Evolutionary conservation across 1,284 basidiomycete species (phyloP).

Genomic region (Cryptococcus maquisensis): DNA sequence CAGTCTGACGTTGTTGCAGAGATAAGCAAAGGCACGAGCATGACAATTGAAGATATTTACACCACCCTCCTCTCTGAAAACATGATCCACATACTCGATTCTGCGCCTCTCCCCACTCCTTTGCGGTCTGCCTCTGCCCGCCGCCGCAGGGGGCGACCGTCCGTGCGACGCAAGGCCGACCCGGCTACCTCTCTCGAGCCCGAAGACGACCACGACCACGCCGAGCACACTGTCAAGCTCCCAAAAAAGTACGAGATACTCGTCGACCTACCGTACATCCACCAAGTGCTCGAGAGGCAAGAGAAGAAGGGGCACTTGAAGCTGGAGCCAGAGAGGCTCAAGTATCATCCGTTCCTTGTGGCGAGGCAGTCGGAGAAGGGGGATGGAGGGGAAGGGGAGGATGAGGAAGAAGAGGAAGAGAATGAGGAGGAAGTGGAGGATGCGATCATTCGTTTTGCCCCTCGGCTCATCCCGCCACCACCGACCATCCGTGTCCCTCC

Average conservation of each 20-base stretch:
- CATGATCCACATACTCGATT: constrained; percentile 61
- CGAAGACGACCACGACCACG: constrained; percentile 11
- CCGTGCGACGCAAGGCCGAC: constrained; percentile 4
- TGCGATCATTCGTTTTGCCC: background rate
- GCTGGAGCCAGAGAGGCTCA: constrained; percentile 78
- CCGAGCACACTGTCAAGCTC: constrained; percentile 47
- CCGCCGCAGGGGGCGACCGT: constrained; percentile 7
- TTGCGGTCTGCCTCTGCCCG: constrained; percentile 1
- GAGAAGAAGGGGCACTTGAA: constrained; percentile 74
- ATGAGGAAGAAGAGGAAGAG: constrained; percentile 1
- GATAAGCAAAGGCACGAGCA: constrained; percentile 78
- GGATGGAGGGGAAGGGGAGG: constrained; percentile 2
- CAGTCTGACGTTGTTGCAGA: constrained; percentile 54
- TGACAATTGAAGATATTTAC: constrained; percentile 86
- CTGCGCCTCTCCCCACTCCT: constrained; percentile 22
- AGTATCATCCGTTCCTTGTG: constrained; percentile 91
- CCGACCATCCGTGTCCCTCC: background rate
- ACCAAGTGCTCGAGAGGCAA: constrained; percentile 64
- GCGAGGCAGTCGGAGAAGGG: constrained; percentile 21
- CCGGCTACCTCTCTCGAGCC: background rate
- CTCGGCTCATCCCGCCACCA: background rate
- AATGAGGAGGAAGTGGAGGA: background rate
- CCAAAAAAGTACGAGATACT: constrained; percentile 71
- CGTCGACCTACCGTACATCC: constrained; percentile 72
- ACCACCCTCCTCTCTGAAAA: constrained; percentile 69